Conservation (phyloP, 257 asterid species). For the Solanum megistacrolobum region DNA sequence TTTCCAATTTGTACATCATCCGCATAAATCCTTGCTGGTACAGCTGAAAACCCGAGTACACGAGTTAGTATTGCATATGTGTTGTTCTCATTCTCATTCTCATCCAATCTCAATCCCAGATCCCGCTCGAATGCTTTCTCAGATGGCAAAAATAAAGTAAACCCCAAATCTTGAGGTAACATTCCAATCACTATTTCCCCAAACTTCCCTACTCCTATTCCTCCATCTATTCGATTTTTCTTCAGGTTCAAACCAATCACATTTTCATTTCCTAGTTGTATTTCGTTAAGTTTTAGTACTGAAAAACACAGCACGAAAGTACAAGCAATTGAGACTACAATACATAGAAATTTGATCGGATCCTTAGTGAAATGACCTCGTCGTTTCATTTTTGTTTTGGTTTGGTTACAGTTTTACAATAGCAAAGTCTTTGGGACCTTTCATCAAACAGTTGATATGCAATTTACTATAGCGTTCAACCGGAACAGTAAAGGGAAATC, state of each 20-base stretch:
- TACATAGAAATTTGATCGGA: conserved; percentile 31
- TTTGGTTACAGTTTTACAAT: neutral
- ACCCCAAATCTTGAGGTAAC: conserved; percentile 68
- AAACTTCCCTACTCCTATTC: conserved; percentile 33
- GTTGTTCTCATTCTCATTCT: conserved; percentile 20
- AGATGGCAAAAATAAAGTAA: conserved; percentile 69
- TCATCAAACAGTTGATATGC: neutral
- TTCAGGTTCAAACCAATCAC: neutral
- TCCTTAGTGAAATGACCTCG: conserved; percentile 9
- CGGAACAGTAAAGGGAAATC: neutral
- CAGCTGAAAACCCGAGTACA: conserved; percentile 59
- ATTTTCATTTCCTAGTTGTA: neutral
- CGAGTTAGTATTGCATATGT: conserved; percentile 59
- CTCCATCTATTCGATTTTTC: neutral
- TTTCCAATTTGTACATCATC: conserved; percentile 28
- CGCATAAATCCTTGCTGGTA: conserved; percentile 39
- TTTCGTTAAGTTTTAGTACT: conserved; percentile 27
- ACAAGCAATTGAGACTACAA: conserved; percentile 27
- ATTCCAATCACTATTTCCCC: conserved; percentile 43
- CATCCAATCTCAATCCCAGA: conserved; percentile 28
- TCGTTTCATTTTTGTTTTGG: neutral
- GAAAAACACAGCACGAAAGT: conserved; percentile 32
- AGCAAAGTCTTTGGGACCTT: neutral
- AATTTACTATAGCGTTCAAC: neutral
- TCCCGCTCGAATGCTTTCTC: conserved; percentile 49